These are phyloP conservation scores for Gossypium davidsonii DNA, from an alignment of 441 rosid genomes.

Conservation along the genomic window DNA sequence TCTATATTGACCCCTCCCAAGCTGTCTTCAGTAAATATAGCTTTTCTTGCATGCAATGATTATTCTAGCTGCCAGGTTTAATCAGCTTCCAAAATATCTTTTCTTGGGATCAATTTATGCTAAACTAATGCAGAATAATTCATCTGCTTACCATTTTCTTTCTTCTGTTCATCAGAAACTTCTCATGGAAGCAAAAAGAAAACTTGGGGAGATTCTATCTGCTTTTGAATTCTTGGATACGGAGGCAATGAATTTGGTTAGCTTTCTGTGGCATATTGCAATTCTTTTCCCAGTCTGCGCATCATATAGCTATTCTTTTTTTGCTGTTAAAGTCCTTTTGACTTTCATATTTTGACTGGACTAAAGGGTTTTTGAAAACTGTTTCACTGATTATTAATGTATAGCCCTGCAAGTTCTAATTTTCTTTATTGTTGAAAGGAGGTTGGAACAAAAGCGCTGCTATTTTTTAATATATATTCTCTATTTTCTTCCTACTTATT, in stretches of 20 bases:
- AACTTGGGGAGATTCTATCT: conserved; percentile 88
- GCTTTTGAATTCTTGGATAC: conserved; percentile 87
- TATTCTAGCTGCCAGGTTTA: conserved; percentile 84
- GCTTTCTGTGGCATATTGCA: conserved; percentile 16
- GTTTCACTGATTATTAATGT: conserved; percentile 6
- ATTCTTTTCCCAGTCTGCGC: conserved; percentile 1
- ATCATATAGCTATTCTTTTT: background rate
- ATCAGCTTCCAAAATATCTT: conserved; percentile 14
- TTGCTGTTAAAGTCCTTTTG: conserved; percentile 2
- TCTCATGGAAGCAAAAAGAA: conserved; percentile 71
- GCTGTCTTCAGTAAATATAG: conserved; percentile 71
- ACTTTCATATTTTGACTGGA: conserved; percentile 10
- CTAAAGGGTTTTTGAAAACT: background rate
- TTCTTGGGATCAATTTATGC: conserved; percentile 5
- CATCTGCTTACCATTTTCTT: conserved; percentile 12
- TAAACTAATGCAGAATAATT: conserved; percentile 2
- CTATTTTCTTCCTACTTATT: background rate
- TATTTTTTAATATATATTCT: background rate
- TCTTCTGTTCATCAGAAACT: conserved; percentile 53
- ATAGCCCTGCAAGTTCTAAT: background rate
- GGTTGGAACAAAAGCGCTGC: background rate
- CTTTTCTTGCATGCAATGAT: conserved; percentile 84
- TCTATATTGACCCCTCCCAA: conserved; percentile 82
- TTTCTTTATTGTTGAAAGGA: background rate
- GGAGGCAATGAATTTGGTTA: conserved; percentile 67